A percentile compares a stretch with the other conserved stretches of the same genome.
These are phyloP conservation scores for Phytopythium litorale DNA, from an alignment of 352 stramenopile genomes.

Conservation along the genomic window DNA sequence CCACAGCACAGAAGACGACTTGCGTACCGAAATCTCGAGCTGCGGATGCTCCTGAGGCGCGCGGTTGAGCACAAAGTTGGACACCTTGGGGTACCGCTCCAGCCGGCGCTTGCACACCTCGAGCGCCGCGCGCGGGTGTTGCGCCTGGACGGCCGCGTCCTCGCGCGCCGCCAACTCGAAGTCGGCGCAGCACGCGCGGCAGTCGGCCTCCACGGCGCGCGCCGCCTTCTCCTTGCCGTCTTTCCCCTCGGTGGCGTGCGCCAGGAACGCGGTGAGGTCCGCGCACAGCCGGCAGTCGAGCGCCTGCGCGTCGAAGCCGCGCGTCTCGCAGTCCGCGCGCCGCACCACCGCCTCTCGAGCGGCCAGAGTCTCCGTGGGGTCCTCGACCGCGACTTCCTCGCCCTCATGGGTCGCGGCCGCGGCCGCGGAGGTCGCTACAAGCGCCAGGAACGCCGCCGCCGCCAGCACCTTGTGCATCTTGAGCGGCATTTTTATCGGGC, in stretches of 20 bases:
- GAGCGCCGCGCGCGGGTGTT: constrained; percentile 43
- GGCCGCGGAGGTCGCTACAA: background rate
- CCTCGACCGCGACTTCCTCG: background rate
- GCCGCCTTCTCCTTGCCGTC: background rate
- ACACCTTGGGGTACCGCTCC: constrained; percentile 58
- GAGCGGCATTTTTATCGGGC: background rate
- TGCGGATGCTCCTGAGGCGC: constrained; percentile 30
- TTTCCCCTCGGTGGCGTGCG: constrained; percentile 12
- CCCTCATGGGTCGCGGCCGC: background rate
- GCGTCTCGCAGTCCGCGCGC: constrained; percentile 20
- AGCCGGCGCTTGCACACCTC: constrained; percentile 54
- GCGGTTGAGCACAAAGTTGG: constrained; percentile 59
- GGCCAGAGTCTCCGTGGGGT: background rate
- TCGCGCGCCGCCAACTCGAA: constrained; percentile 26
- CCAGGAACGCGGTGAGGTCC: constrained; percentile 34
- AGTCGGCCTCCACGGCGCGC: constrained; percentile 17
- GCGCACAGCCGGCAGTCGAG: constrained; percentile 64
- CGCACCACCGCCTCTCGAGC: background rate
- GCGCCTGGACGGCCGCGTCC: constrained; percentile 17
- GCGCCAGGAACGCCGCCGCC: constrained; percentile 1
- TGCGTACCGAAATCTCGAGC: constrained; percentile 38
- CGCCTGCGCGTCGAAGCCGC: constrained; percentile 52
- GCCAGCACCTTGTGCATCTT: background rate
- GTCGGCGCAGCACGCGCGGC: constrained; percentile 51
- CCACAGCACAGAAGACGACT: background rate